Conservation (phyloP, 257 asterid species). For the Nyctanthes arbortristis region DNA sequence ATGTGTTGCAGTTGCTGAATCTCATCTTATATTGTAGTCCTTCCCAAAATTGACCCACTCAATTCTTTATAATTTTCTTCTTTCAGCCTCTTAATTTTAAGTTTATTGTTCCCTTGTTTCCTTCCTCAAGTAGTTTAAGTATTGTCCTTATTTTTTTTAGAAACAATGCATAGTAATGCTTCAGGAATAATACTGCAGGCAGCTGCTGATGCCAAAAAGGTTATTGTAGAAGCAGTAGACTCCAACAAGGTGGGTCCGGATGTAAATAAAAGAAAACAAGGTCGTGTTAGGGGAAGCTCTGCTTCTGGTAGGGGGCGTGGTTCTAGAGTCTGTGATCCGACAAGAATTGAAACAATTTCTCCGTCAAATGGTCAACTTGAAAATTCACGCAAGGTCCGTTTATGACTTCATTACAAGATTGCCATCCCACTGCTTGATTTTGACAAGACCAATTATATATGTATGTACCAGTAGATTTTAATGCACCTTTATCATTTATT, state of each 20-base stretch:
- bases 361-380: constrained; percentile 66
- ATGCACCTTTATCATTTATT: neutral
- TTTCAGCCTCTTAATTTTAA: constrained; percentile 19
- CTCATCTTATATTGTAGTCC: neutral
- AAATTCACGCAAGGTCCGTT: constrained; percentile 56
- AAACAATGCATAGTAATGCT: constrained; percentile 29
- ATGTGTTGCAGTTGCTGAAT: constrained; percentile 17
- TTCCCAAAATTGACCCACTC: constrained; percentile 2
- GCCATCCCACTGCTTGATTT: neutral
- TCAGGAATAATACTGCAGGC: constrained; percentile 39
- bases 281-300: constrained; percentile 69
- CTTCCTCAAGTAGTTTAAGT: constrained; percentile 21
- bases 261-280: constrained; percentile 63
- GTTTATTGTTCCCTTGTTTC: constrained; percentile 21
- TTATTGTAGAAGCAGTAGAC: constrained; percentile 50
- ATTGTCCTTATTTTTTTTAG: constrained; percentile 8
- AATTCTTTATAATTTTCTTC: constrained; percentile 18
- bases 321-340: constrained; percentile 60
- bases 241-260: constrained; percentile 52
- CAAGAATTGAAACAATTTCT: constrained; percentile 46
- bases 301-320: constrained; percentile 87
- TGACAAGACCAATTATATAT: neutral
- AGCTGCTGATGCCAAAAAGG: constrained; percentile 52
- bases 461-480: neutral
- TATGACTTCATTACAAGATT: constrained; percentile 14